Percentiles rank a stretch among this genome's conserved stretches.
These are phyloP conservation scores for Lippia alba DNA, from an alignment of 305 asterid species.

Conservation along the genomic window DNA sequence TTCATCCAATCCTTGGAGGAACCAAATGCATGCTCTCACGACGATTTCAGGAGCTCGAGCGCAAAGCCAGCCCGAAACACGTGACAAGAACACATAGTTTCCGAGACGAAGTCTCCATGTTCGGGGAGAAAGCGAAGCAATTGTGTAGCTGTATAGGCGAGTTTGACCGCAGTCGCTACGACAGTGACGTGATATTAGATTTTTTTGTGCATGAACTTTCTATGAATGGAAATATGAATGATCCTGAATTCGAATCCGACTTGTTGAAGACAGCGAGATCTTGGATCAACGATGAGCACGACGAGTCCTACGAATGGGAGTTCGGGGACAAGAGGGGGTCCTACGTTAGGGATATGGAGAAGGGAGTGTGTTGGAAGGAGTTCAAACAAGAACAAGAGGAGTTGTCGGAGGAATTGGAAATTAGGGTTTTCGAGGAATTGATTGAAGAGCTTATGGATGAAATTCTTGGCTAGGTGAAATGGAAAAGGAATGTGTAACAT, in stretches of 20 bases:
- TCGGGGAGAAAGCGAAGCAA: conserved; percentile 46
- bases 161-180: not conserved
- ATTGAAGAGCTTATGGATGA: conserved; percentile 51
- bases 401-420: conserved; percentile 49
- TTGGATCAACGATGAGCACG: conserved; percentile 53
- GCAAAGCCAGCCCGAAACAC: conserved; percentile 5
- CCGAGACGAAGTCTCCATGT: not conserved
- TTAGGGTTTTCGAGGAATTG: conserved; percentile 45
- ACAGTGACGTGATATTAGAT: conserved; percentile 49
- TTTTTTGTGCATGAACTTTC: conserved; percentile 54
- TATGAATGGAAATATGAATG: conserved; percentile 25
- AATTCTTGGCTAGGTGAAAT: conserved; percentile 18
- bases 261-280: conserved; percentile 44
- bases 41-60: conserved; percentile 40
- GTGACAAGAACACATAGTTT: not conserved
- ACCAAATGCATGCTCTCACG: conserved; percentile 43
- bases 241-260: conserved; percentile 35
- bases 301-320: conserved; percentile 62
- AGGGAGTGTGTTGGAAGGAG: conserved; percentile 53
- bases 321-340: conserved; percentile 46
- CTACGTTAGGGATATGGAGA: conserved; percentile 67
- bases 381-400: conserved; percentile 57
- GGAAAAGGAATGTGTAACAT: not conserved
- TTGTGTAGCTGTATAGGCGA: conserved; percentile 36
- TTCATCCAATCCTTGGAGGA: conserved; percentile 49